Evolutionary conservation across 2,329 filamentous ascomycete species (phyloP).

Genomic region (Monosporascus cannonballus): DNA sequence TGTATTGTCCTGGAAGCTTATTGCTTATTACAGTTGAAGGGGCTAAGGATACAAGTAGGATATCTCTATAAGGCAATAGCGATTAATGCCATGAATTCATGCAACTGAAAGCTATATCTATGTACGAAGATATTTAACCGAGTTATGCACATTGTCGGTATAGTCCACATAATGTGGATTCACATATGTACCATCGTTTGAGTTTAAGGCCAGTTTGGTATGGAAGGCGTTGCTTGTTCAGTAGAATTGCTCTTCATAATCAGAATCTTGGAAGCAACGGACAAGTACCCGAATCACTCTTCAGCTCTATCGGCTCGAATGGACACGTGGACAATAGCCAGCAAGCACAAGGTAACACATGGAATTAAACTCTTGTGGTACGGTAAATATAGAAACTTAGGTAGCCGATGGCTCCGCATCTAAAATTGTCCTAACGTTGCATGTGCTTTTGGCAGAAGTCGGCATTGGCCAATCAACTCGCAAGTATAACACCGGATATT

Average conservation of each 20-base stretch:
- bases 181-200: not conserved
- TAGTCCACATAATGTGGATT: not conserved
- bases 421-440: conserved; percentile 3
- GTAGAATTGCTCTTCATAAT: not conserved
- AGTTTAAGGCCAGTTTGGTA: not conserved
- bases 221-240: not conserved
- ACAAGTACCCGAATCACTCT: not conserved
- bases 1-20: too few species aligned
- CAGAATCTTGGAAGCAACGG: too few species aligned
- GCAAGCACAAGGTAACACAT: not conserved
- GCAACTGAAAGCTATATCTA: too few species aligned
- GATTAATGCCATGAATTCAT: too few species aligned
- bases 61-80: too few species aligned
- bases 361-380: not conserved
- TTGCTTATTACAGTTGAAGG: too few species aligned
- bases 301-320: not conserved
- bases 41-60: too few species aligned
- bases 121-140: too few species aligned
- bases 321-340: not conserved
- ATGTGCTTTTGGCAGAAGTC: not conserved
- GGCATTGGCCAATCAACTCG: conserved; percentile 1
- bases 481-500: not conserved
- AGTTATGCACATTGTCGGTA: too few species aligned
- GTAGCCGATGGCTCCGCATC: conserved; percentile 6
- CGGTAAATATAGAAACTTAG: not conserved